These are phyloP conservation scores for Fomitopsis schrenkii DNA, from an alignment of 1,284 basidiomycete species.

Conservation along the genomic window DNA sequence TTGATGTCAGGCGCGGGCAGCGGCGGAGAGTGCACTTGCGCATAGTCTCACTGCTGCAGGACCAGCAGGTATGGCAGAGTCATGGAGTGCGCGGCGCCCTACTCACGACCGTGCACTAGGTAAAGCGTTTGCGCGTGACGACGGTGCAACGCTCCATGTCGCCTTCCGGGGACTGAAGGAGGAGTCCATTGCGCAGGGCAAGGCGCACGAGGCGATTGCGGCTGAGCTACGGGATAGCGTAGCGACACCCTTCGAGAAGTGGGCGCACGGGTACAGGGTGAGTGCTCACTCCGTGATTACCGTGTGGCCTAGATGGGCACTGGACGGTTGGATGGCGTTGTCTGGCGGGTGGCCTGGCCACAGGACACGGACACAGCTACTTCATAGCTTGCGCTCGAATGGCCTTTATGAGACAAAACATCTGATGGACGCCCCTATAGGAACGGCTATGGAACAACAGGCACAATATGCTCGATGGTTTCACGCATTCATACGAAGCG, in stretches of 20 bases:
- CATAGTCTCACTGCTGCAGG: constrained; percentile 50
- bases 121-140: constrained; percentile 69
- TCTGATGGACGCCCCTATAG: constrained; percentile 29
- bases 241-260: constrained; percentile 69
- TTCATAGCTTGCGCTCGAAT: too few species aligned
- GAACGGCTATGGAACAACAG: constrained; percentile 56
- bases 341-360: too few species aligned
- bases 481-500: constrained; percentile 69
- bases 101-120: constrained; percentile 29
- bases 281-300: constrained; percentile 12
- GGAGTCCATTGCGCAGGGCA: constrained; percentile 63
- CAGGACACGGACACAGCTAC: too few species aligned
- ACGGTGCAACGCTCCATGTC: constrained; percentile 74
- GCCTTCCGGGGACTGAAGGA: constrained; percentile 75
- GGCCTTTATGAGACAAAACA: too few species aligned
- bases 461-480: constrained; percentile 58
- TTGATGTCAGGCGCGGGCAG: constrained; percentile 54
- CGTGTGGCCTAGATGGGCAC: background rate
- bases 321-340: too few species aligned
- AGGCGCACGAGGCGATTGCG: constrained; percentile 60
- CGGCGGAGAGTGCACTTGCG: constrained; percentile 60
- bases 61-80: constrained; percentile 40
- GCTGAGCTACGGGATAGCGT: constrained; percentile 66
- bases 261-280: constrained; percentile 69
- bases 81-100: background rate